Base-by-base conservation (phyloP, 2,329 filamentous ascomycete species). In the Aotearoamyces nothofagi region DNA sequence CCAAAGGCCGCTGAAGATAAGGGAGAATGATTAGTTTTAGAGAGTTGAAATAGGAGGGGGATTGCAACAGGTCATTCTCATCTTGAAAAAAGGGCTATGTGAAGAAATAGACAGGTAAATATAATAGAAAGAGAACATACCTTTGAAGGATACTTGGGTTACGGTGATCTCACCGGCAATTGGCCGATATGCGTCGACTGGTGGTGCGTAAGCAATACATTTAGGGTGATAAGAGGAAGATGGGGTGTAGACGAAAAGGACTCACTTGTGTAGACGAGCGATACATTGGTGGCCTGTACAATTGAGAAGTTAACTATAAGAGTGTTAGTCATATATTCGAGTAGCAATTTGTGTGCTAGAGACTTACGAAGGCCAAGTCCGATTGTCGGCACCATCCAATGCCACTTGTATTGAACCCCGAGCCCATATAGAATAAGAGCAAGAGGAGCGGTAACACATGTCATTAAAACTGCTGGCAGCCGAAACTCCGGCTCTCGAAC, bases 401-500 rank as follows among this genome's bases (percentile, higher is more conserved):
- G 61, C 25, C 61, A 37, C 19, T 47, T 40, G n/a, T 58, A 44
- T 29, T 57, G 37, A 22, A 66, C 58, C 1, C 61, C 61, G 2
- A 61, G 52, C 0, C 62, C 61, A 34, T 57, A 66, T 5, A 66
- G 43, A 0, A 63, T 33, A 14, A 65, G 36, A 0, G 54, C 43
- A 7, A 64, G 40, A 0, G 62, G 62, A 3, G 63, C 60, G 9
- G 64, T 57, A 15, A 68, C 44, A 39, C 65, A 46, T 38, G 62
- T 67, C 1, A 65, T 52, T 8, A 55, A 43, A 11, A 72, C 55
- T 4, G 61, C 60, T 1, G 65, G 65, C 4, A 73, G 46, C n/a
- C 68, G 55, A 66, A 72, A 70, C 41, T 71, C 66, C 0, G 68
- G 63, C 27, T 69, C 59, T n/a, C 66, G 54, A 12, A 72, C 55